A percentile compares a stretch with the other conserved stretches of the same genome.
phyloP scores from a whole-genome alignment of 169 alveolate genomes.

The Eimeria sp. region DNA sequence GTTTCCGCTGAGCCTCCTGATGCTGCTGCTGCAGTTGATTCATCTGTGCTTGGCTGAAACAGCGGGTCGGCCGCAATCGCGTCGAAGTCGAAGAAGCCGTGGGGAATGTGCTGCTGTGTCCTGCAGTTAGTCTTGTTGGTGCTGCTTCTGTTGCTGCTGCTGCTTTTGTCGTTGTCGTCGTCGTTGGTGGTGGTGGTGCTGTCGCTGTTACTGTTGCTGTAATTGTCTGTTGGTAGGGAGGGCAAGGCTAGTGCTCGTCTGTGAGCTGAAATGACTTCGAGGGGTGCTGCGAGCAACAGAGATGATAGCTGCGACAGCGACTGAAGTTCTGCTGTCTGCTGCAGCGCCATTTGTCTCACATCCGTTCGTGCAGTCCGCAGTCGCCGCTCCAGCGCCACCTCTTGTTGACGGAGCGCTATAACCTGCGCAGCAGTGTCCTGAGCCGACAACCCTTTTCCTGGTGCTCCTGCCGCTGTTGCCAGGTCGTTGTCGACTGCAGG shows the following conservation, averaged over 20 bases:
- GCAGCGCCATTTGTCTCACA: background rate
- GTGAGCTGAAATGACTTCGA: background rate
- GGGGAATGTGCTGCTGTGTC: background rate
- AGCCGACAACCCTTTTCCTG: background rate
- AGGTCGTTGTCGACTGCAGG: background rate
- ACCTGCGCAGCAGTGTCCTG: background rate
- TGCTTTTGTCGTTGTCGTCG: too few relatives aligned
- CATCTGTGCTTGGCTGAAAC: background rate
- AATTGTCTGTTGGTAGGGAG: background rate
- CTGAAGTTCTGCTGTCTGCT: conserved; percentile 1
- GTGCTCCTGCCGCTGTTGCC: background rate
- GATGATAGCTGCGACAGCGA: background rate
- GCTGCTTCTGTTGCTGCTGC: background rate
- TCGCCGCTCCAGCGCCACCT: background rate
- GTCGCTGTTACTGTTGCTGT: background rate
- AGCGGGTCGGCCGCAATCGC: conserved; percentile 4
- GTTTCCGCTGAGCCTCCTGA: background rate
- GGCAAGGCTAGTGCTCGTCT: background rate
- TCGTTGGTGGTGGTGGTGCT: background rate
- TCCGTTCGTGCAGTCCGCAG: background rate
- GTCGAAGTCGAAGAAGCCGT: conserved; percentile 37
- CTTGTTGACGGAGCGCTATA: background rate
- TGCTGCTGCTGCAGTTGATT: background rate
- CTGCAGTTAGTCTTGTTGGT: background rate
- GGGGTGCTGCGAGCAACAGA: background rate